A percentile compares a stretch with the other conserved stretches of the same genome.
Evolutionary conservation across 1,139 yeast species (phyloP).

Genomic region (Candida pseudoviswanathii): DNA sequence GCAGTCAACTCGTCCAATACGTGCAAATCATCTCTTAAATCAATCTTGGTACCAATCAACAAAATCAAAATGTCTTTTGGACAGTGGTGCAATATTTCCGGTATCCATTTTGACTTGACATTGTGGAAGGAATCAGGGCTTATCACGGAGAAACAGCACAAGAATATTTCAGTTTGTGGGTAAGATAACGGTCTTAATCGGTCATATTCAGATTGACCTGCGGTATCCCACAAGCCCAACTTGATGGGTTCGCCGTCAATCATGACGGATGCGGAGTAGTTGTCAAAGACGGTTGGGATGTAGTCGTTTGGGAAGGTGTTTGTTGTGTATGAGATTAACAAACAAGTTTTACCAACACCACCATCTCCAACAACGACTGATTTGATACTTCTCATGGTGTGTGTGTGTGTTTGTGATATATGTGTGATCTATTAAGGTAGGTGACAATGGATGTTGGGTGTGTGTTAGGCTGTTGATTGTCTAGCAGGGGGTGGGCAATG

Average conservation of each 20-base stretch:
- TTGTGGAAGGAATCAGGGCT: slow-evolving; percentile 98
- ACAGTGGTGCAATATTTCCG: slow-evolving; percentile 97
- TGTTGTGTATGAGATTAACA: slow-evolving; percentile 86
- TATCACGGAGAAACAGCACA: slow-evolving; percentile 92
- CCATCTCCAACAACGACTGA: slow-evolving; percentile 98
- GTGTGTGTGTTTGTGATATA: no score
- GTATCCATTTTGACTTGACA: slow-evolving; percentile 97
- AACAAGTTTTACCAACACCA: slow-evolving; percentile 94
- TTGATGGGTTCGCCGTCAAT: slow-evolving; percentile 98
- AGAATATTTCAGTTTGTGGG: slow-evolving; percentile 95
- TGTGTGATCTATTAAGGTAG: no score
- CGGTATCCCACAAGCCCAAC: slow-evolving; percentile 93
- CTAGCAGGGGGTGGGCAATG: no score
- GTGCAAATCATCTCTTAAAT: slow-evolving; percentile 80
- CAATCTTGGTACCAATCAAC: slow-evolving; percentile 84
- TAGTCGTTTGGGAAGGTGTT: slow-evolving; percentile 87
- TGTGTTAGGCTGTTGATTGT: no score
- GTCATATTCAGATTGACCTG: slow-evolving; percentile 99
- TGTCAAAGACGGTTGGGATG: slow-evolving; percentile 91
- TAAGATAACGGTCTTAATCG: slow-evolving; percentile 94
- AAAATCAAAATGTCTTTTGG: slow-evolving; percentile 78
- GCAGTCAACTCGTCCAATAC: slow-evolving; percentile 71
- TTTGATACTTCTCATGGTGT: slow-evolving; percentile 82
- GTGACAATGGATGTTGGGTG: no score
- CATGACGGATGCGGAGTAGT: slow-evolving; percentile 97